phyloP scores from a whole-genome alignment of 2,329 filamentous ascomycete genomes.

The Neoascochyta sp. region DNA sequence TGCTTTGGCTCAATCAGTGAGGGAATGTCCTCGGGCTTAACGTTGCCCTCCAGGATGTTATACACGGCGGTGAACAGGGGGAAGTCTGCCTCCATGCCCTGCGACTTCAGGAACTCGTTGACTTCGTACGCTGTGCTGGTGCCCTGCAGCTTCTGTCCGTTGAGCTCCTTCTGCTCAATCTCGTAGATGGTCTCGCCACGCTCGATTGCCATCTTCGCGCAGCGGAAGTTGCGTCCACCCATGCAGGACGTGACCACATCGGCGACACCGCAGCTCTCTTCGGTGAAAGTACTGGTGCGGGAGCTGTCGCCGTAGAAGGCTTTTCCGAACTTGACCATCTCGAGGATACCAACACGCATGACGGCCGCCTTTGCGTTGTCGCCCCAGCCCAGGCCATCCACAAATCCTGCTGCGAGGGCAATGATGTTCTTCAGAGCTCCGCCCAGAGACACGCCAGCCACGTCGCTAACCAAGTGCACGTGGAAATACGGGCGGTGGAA shows the following conservation, averaged over 20 bases:
- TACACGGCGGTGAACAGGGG: conserved; percentile 90
- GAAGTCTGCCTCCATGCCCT: conserved; percentile 76
- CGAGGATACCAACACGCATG: conserved; percentile 91
- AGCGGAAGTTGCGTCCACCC: conserved; percentile 89
- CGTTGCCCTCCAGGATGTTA: conserved; percentile 71
- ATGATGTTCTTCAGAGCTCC: conserved; percentile 97
- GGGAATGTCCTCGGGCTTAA: conserved; percentile 77
- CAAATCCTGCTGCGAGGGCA: conserved; percentile 88
- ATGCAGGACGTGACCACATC: conserved; percentile 93
- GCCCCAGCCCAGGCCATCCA: conserved; percentile 93
- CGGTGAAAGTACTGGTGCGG: conserved; percentile 84
- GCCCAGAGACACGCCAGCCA: conserved; percentile 92
- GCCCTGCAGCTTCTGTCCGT: conserved; percentile 95
- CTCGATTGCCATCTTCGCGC: conserved; percentile 82
- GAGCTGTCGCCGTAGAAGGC: conserved; percentile 86
- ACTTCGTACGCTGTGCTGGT: conserved; percentile 90
- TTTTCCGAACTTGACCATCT: conserved; percentile 95
- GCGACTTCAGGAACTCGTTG: conserved; percentile 77
- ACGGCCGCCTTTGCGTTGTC: conserved; percentile 99
- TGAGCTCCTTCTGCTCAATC: conserved; percentile 83
- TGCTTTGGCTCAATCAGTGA: conserved; percentile 50
- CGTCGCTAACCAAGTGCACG: conserved; percentile 86
- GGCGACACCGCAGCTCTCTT: conserved; percentile 90
- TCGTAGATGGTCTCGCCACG: conserved; percentile 76
- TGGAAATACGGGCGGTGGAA: conserved; percentile 99